Evolutionary conservation across 2,329 filamentous ascomycete genomes (phyloP).

Genomic region (Claviceps maximensis): DNA sequence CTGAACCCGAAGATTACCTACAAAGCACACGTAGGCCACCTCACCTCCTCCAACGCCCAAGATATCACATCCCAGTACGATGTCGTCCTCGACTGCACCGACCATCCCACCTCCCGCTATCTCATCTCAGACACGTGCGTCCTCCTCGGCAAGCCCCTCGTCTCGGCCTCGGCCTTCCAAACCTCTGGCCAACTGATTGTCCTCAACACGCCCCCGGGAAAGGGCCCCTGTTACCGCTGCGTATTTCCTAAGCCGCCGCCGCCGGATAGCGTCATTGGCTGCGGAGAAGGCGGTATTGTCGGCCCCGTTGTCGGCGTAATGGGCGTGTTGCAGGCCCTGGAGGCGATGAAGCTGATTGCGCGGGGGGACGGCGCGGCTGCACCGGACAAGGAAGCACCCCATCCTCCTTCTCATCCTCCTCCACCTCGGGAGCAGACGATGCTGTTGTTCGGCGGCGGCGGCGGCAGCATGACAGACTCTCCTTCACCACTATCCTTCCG

Average conservation of each 20-base stretch:
- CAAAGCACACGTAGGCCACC: constrained; percentile 45
- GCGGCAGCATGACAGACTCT: constrained; percentile 19
- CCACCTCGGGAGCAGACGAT: constrained; percentile 15
- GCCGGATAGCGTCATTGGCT: constrained; percentile 67
- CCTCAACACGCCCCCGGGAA: constrained; percentile 67
- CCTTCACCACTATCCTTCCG: constrained; percentile 39
- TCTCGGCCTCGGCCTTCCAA: constrained; percentile 80
- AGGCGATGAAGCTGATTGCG: constrained; percentile 73
- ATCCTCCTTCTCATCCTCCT: no score
- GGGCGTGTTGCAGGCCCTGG: constrained; percentile 83
- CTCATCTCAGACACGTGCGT: constrained; percentile 86
- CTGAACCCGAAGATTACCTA: constrained; percentile 63
- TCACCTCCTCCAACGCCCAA: constrained; percentile 56
- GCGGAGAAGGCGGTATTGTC: constrained; percentile 84
- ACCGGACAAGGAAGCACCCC: background rate
- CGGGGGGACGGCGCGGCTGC: constrained; percentile 16
- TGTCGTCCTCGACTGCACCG: constrained; percentile 85
- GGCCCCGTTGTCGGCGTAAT: constrained; percentile 88
- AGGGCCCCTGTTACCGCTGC: constrained; percentile 82
- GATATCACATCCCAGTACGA: constrained; percentile 60
- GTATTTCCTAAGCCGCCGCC: constrained; percentile 83
- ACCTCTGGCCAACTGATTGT: constrained; percentile 84
- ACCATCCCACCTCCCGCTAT: constrained; percentile 84
- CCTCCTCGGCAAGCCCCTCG: constrained; percentile 61
- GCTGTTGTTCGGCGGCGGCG: constrained; percentile 38